Evolutionary conservation across 805 yeast species (phyloP), one percentile per base, ranked within the genome.

Genomic region (Metschnikowia picachoensis): DNA sequence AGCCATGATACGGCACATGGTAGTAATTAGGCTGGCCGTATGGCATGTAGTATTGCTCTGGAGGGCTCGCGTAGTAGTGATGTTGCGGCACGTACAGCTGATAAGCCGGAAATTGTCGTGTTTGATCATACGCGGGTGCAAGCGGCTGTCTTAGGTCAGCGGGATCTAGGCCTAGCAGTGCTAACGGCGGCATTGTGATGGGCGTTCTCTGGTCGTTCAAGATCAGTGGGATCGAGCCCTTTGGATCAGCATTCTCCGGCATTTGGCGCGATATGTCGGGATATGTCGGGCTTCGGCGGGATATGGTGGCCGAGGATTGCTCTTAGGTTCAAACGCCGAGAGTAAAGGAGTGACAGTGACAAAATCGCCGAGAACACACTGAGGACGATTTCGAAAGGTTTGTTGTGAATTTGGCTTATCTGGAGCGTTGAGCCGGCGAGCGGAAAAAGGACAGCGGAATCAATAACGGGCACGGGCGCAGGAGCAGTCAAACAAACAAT

Each of bases 141-240:
- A 15, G 28, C 20, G 20, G 15, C 16, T 37, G 25, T 6, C 32
- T 30, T 4, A 2, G 32, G 12, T 11, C 32, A 30, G 32, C n/a
- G 8, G 12, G 32, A 13, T 30, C 5, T 14, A n/a, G 39, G 9
- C 8, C 16, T 8, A 6, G 44, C 25, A 13, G 28, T 16, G 36
- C 16, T n/a, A 15, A 27, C 28, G 48, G 43, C 20, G 15, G 39
- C 14, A 13, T 33, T 11, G 41, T 39, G 16, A 37, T 30, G 9
- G 25, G 32, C 25, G 31, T n/a, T 25, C n/a, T 15, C 20, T 39
- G 41, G 12, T 36, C 49, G 15, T 49, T 49, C 28, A 49, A 39
- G 11, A 49, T 43, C 52, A 49, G 48, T 31, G 48, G 34, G 11
- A 49, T 47, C 13, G 50, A 35, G 28, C 43, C 39, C 37, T 35